Conservation (phyloP, 2,329 filamentous ascomycete species). For the Monosporascus sp. region DNA sequence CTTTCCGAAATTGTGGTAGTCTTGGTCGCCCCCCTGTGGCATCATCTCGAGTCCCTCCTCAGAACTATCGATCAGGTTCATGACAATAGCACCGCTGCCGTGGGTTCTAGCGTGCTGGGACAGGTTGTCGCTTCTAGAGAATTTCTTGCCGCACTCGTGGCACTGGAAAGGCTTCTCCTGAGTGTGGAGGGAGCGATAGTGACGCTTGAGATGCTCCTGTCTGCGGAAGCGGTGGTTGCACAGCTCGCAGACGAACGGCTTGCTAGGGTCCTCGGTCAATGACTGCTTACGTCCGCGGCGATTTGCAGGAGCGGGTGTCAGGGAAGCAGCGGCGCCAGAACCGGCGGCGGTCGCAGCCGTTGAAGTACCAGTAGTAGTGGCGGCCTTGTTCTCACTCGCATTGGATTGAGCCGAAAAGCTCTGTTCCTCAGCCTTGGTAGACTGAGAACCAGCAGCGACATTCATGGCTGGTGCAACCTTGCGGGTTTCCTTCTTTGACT, state of each 20-base stretch:
- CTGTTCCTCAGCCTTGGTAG: constrained; percentile 30
- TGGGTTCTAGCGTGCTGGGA: constrained; percentile 94
- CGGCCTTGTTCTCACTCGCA: constrained; percentile 30
- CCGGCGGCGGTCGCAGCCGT: constrained; percentile 39
- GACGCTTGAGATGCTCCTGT: constrained; percentile 96
- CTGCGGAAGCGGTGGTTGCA: constrained; percentile 97
- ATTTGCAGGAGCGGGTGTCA: constrained; percentile 59
- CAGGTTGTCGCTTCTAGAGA: constrained; percentile 95
- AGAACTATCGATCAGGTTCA: constrained; percentile 76
- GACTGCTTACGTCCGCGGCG: constrained; percentile 98
- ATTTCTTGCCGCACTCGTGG: constrained; percentile 97
- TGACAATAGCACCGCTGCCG: constrained; percentile 81
- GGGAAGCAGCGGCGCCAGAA: constrained; percentile 39
- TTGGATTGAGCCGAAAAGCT: constrained; percentile 30
- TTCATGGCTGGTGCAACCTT: constrained; percentile 39
- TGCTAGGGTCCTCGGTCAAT: constrained; percentile 92
- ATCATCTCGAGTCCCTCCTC: constrained; percentile 45
- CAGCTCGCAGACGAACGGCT: constrained; percentile 95
- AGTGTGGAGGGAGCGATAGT: constrained; percentile 97
- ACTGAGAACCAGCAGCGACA: constrained; percentile 32
- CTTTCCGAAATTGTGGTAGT: constrained; percentile 64
- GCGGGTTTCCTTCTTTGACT: constrained; percentile 41
- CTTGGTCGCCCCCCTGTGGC: constrained; percentile 45
- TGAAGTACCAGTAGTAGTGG: constrained; percentile 34
- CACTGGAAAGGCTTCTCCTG: constrained; percentile 99